phyloP scores from a whole-genome alignment of 176 grass and related monocot genomes.

The Musa beccarii region DNA sequence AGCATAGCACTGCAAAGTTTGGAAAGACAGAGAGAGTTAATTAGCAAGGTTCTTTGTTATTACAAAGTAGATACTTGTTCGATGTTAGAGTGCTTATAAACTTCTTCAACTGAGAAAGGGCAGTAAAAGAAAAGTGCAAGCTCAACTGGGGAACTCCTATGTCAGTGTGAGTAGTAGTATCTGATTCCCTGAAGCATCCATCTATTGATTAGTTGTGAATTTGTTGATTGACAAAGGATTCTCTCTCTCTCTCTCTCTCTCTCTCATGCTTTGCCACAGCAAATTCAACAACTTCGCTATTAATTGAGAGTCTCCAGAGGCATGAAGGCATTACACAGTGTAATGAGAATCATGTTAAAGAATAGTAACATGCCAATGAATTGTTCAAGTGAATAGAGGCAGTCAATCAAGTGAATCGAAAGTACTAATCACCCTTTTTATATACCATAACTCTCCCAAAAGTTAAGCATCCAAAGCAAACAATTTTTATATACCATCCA shows the following conservation, averaged over 20 bases:
- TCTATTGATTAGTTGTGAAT: too few species aligned
- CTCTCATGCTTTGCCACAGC: too few species aligned
- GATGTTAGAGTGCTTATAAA: background rate
- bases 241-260: too few species aligned
- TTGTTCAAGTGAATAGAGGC: too few species aligned
- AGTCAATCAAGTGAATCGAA: background rate
- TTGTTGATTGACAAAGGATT: too few species aligned
- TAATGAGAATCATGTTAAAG: too few species aligned
- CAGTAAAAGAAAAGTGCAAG: background rate
- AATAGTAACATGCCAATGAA: too few species aligned
- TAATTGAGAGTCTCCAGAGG: too few species aligned
- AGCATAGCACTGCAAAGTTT: constrained; percentile 59
- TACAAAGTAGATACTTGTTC: background rate
- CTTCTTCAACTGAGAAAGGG: background rate
- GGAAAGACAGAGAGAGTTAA: background rate
- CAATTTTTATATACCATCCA: background rate
- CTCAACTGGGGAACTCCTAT: background rate
- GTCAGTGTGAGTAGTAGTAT: background rate
- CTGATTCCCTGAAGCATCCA: background rate
- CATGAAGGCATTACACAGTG: too few species aligned
- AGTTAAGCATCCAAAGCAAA: background rate
- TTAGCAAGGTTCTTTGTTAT: background rate
- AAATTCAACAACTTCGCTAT: too few species aligned
- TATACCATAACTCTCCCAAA: background rate
- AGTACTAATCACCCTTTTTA: background rate